Percentiles rank a stretch among this genome's conserved stretches.
These are phyloP conservation scores for Apophysomyces variabilis DNA, from an alignment of 371 early-diverging fungal genomes.

Conservation along the genomic window DNA sequence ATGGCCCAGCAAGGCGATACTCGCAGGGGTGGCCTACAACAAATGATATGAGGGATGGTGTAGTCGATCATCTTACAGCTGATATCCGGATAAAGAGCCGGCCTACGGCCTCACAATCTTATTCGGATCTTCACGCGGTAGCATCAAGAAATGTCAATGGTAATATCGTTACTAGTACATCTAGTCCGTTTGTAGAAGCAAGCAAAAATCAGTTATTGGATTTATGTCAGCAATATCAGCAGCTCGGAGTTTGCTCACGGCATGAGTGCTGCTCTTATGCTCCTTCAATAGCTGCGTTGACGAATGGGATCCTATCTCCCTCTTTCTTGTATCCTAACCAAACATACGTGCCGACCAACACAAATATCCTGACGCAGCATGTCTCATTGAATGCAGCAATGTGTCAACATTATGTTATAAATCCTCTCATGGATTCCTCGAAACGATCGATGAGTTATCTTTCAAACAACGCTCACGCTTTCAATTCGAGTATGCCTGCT, in stretches of 20 bases:
- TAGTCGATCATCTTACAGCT: slow-evolving; percentile 13
- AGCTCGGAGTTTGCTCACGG: slow-evolving; percentile 62
- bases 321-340: not conserved
- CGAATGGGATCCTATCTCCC: not conserved
- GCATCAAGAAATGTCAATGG: slow-evolving; percentile 8
- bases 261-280: slow-evolving; percentile 64
- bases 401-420: not conserved
- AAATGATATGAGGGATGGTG: slow-evolving; percentile 14
- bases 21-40: slow-evolving; percentile 36
- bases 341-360: not conserved
- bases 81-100: slow-evolving; percentile 19
- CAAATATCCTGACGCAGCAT: not conserved
- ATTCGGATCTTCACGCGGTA: slow-evolving; percentile 35
- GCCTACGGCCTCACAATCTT: slow-evolving; percentile 32
- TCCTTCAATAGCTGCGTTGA: slow-evolving; percentile 32
- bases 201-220: slow-evolving; percentile 12
- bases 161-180: slow-evolving; percentile 1
- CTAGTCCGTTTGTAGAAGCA: slow-evolving; percentile 2
- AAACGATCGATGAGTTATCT: slow-evolving; percentile 8
- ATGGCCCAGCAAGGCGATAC: slow-evolving; percentile 31
- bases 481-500: slow-evolving; percentile 21
- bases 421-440: not conserved
- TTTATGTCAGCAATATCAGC: slow-evolving; percentile 49
- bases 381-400: not conserved
- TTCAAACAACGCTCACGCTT: slow-evolving; percentile 29